phyloP scores from a whole-genome alignment of 2,329 filamentous ascomycete species.

The Aspergillus sp. region DNA sequence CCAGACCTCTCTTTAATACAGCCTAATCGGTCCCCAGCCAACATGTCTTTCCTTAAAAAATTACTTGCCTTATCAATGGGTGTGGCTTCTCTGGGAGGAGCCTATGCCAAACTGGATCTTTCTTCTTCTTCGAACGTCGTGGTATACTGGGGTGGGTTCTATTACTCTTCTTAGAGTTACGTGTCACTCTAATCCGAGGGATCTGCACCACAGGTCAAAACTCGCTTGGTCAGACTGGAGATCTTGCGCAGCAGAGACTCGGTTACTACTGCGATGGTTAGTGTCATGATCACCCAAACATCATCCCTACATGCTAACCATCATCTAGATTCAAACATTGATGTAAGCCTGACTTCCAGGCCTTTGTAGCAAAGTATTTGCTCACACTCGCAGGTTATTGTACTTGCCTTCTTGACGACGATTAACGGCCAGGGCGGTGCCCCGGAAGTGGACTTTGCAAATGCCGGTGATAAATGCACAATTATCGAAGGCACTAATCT shows the following conservation, averaged over 20 bases:
- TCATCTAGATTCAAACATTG: constrained; percentile 27
- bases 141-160: constrained; percentile 60
- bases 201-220: constrained; percentile 54
- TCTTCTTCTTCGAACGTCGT: constrained; percentile 56
- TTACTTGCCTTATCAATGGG: constrained; percentile 27
- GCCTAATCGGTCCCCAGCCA: too few relatives aligned
- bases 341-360: constrained; percentile 14
- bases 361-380: neutral
- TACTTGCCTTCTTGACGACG: constrained; percentile 61
- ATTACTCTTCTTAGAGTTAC: neutral
- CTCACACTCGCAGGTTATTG: constrained; percentile 53
- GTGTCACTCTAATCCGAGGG: neutral
- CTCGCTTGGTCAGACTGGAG: constrained; percentile 51
- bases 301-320: constrained; percentile 12
- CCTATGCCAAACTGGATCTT: constrained; percentile 45
- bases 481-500: constrained; percentile 58
- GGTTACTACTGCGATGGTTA: constrained; percentile 60
- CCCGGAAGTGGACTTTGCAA: constrained; percentile 64
- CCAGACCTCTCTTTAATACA: neutral
- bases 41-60: constrained; percentile 29
- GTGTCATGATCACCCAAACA: constrained; percentile 15
- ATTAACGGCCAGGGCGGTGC: constrained; percentile 53
- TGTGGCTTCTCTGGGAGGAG: constrained; percentile 31
- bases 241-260: constrained; percentile 55
- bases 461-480: constrained; percentile 61